Evolutionary conservation across 495 filamentous ascomycete genomes (phyloP), one percentile per base, ranked within the genome.

Genomic region (Stereocaulon alpinum): DNA sequence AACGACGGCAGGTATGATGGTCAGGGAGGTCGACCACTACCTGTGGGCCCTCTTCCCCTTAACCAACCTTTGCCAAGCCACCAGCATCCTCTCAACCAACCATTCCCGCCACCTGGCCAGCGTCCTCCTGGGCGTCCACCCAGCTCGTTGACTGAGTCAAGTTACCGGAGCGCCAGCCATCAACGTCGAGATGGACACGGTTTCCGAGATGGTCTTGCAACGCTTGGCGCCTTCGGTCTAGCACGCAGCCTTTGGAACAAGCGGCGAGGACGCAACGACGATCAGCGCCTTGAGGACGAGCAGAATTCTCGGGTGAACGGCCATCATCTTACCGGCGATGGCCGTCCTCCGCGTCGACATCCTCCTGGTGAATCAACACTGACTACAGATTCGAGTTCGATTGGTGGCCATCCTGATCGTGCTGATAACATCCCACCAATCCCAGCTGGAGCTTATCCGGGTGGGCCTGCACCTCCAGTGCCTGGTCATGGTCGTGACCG

Each of bases 281-380:
- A 88, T 44, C 79, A 76, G 17, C 77, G 84, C n/a, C 53, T 87
- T 17, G 75, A 87, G 40, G 81, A 87, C 40, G 83, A 86, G 59
- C 76, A 80, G 10, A 66, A 83, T 12, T 73, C 75, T 45, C 72
- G 80, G 66, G 71, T 70, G 30, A 79, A 80, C 61, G 80, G 79
- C 64, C 77, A 76, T 51, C 70, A 73, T 40, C 75, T 76, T 59
- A 86, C 82, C 2, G 83, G 77, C 24, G 82, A 84, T 65, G 86
- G 85, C 11, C 76, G 81, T 56, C 77, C 77, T 27, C 80, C 79
- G 24, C 80, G 82, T 12, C 70, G 72, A 56, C 72, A 77, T 57
- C 71, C 80, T 64, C 69, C 76, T 30, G 74, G 81, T 58, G 71
- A 66, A 58, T 74, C 77, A 18, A 71, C 65, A 63, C 71, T 63